A percentile compares a stretch with the other conserved stretches of the same genome.
Evolutionary conservation across 805 yeast species (phyloP).

Genomic region (Wickerhamomyces mucosus): DNA sequence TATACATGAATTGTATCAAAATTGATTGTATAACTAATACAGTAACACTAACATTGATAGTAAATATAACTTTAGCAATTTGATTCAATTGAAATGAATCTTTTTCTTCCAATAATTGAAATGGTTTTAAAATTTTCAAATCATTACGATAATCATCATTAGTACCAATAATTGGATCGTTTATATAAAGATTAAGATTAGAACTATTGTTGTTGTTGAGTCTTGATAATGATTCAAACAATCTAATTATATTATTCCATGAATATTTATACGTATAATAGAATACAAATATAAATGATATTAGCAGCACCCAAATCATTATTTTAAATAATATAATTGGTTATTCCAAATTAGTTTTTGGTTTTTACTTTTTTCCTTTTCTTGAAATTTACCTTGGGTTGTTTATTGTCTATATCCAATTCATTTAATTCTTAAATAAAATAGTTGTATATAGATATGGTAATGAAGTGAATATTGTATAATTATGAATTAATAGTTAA

Average conservation of each 20-base stretch:
- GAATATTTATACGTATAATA: slow-evolving; percentile 12
- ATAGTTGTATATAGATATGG: too few species aligned
- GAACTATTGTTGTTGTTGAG: slow-evolving; percentile 5
- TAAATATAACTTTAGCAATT: slow-evolving; percentile 12
- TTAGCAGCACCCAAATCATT: slow-evolving; percentile 2
- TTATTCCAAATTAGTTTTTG: too few species aligned
- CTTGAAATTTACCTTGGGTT: too few species aligned
- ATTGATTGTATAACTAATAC: background rate
- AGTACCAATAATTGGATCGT: slow-evolving; percentile 8
- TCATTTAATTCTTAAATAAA: too few species aligned
- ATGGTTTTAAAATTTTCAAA: background rate
- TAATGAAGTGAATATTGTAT: too few species aligned
- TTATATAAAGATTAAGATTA: slow-evolving; percentile 5
- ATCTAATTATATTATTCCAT: slow-evolving; percentile 14
- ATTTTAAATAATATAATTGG: background rate
- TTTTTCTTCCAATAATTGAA: slow-evolving; percentile 1
- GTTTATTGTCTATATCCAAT: too few species aligned
- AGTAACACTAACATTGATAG: background rate
- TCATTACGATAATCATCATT: slow-evolving; percentile 2
- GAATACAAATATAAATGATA: slow-evolving; percentile 4
- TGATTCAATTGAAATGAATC: slow-evolving; percentile 2
- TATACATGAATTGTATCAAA: background rate
- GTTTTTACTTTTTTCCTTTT: too few species aligned
- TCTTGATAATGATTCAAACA: slow-evolving; percentile 12
- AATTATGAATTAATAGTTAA: too few species aligned